Conservation (phyloP, 768 basidiomycete genomes). For the Phanerochaete carnosa region DNA sequence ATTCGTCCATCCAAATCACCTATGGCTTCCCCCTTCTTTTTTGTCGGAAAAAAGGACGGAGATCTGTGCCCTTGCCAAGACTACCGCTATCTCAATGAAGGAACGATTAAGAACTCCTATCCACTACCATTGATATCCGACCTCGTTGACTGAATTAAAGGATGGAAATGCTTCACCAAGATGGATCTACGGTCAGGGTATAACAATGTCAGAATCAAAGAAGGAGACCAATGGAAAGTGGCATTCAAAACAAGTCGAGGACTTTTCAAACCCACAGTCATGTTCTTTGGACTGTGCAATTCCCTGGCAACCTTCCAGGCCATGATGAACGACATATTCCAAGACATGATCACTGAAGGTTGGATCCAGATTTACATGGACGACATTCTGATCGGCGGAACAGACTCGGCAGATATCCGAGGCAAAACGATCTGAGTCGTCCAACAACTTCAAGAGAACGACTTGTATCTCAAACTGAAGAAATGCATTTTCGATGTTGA, state of each 20-base stretch:
- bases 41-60: constrained; percentile 36
- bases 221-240: constrained; percentile 29
- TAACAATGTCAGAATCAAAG: constrained; percentile 17
- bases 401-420: constrained; percentile 20
- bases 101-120: constrained; percentile 26
- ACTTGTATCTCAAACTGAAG: constrained; percentile 32
- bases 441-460: constrained; percentile 18
- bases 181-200: constrained; percentile 27
- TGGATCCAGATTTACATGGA: constrained; percentile 41
- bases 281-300: constrained; percentile 27
- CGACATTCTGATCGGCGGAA: constrained; percentile 30
- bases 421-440: constrained; percentile 19
- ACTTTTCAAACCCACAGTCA: constrained; percentile 26
- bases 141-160: constrained; percentile 20
- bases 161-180: constrained; percentile 23
- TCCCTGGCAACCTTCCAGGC: constrained; percentile 26
- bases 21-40: constrained; percentile 24
- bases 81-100: constrained; percentile 26
- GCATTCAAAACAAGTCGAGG: constrained; percentile 27
- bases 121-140: constrained; percentile 23
- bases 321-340: constrained; percentile 31
- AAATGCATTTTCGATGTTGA: constrained; percentile 33
- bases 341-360: constrained; percentile 25
- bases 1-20: constrained; percentile 18
- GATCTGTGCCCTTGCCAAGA: constrained; percentile 28